These are phyloP conservation scores for Stenogyne calaminthoides DNA, from an alignment of 305 asterid genomes.

Conservation along the genomic window DNA sequence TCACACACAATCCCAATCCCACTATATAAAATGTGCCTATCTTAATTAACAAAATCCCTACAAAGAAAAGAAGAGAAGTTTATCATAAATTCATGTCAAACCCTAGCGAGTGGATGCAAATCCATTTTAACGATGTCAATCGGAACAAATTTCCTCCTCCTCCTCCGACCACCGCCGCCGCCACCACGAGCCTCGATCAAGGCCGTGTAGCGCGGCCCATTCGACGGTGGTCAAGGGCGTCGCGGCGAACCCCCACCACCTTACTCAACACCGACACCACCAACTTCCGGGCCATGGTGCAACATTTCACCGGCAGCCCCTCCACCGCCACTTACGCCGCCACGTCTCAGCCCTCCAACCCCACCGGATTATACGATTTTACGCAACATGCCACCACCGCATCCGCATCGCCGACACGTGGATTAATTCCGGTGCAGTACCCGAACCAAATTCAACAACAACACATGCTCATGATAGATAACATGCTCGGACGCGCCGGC, in stretches of 20 bases:
- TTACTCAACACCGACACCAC: slow-evolving; percentile 51
- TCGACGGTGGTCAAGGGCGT: slow-evolving; percentile 46
- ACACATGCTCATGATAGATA: slow-evolving; percentile 13
- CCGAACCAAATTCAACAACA: slow-evolving; percentile 26
- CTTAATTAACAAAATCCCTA: neutral
- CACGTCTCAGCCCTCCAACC: slow-evolving; percentile 5
- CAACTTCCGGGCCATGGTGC: slow-evolving; percentile 59
- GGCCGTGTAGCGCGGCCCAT: slow-evolving; percentile 39
- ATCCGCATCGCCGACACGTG: neutral
- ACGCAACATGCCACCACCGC: slow-evolving; percentile 7
- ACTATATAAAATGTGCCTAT: neutral
- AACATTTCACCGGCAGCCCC: slow-evolving; percentile 52
- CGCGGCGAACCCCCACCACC: slow-evolving; percentile 52
- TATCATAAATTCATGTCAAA: slow-evolving; percentile 34
- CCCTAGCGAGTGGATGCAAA: slow-evolving; percentile 40
- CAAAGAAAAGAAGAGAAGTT: neutral
- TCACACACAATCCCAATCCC: slow-evolving; percentile 9
- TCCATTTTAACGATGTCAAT: neutral
- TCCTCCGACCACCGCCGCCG: neutral
- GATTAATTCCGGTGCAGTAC: slow-evolving; percentile 26
- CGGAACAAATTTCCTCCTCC: slow-evolving; percentile 17
- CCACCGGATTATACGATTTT: slow-evolving; percentile 10
- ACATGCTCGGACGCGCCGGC: slow-evolving; percentile 28
- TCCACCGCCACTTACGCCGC: slow-evolving; percentile 16
- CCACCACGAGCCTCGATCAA: slow-evolving; percentile 16